Evolutionary conservation across 148 eudicot species (phyloP).

Genomic region (Dianthus caryophyllus): DNA sequence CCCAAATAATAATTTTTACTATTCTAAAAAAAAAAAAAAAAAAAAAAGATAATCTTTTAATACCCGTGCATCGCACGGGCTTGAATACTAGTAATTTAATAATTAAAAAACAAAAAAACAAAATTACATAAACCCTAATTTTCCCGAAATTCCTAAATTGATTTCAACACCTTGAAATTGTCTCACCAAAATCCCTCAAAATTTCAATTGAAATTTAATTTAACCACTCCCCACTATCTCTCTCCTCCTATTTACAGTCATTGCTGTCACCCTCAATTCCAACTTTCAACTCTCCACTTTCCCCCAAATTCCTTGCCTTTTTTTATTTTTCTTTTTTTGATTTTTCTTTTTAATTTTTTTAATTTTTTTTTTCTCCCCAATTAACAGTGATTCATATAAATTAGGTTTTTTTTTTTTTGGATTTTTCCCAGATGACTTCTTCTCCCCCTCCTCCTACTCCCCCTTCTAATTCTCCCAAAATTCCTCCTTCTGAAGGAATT

Average conservation of each 20-base stretch:
- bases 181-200: not conserved
- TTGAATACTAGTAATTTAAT: no score
- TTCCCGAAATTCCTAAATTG: not conserved
- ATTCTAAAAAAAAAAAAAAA: no score
- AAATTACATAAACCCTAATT: slow-evolving; percentile 18
- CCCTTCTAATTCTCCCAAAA: slow-evolving; percentile 22
- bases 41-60: no score
- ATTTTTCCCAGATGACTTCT: slow-evolving; percentile 46
- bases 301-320: slow-evolving; percentile 19
- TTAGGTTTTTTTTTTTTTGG: slow-evolving; percentile 43
- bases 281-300: slow-evolving; percentile 57
- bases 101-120: no score
- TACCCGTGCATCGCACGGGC: no score
- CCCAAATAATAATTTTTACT: no score
- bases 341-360: slow-evolving; percentile 21
- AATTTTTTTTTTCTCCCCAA: slow-evolving; percentile 2
- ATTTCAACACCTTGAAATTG: slow-evolving; percentile 4
- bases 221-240: slow-evolving; percentile 32
- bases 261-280: slow-evolving; percentile 89
- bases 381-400: slow-evolving; percentile 28
- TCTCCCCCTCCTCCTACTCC: slow-evolving; percentile 23
- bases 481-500: slow-evolving; percentile 17
- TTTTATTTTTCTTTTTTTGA: slow-evolving; percentile 23
- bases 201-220: slow-evolving; percentile 15
- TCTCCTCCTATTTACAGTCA: slow-evolving; percentile 40